Evolutionary conservation across 1,284 basidiomycete species (phyloP).

Genomic region (Schizophyllum amplum): DNA sequence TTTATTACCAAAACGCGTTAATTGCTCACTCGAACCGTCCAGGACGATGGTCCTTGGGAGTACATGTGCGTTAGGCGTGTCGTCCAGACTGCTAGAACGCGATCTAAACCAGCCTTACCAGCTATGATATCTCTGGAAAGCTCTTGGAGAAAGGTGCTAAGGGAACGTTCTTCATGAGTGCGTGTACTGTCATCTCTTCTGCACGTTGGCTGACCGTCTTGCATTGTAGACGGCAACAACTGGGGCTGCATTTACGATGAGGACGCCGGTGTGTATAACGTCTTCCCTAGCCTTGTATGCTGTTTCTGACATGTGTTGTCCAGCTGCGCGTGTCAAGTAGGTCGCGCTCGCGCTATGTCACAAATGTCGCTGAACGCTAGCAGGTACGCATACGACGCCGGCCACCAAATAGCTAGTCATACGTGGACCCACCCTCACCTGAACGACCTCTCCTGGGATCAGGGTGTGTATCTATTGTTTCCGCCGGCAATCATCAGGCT

Average conservation of each 20-base stretch:
- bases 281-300: not conserved
- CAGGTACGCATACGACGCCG: conserved; percentile 23
- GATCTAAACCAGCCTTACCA: too few species aligned
- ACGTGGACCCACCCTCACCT: conserved; percentile 47
- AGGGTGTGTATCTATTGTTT: conserved; percentile 23
- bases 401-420: conserved; percentile 47
- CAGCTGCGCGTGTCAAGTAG: not conserved
- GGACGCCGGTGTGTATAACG: conserved; percentile 15
- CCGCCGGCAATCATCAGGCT: not conserved
- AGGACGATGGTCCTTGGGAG: conserved; percentile 42
- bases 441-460: conserved; percentile 28
- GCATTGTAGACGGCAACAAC: conserved; percentile 27
- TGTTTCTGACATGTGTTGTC: not conserved
- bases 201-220: conserved; percentile 1
- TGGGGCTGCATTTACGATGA: conserved; percentile 45
- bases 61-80: conserved; percentile 24
- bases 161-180: conserved; percentile 44
- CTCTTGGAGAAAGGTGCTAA: conserved; percentile 12
- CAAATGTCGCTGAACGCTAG: conserved; percentile 16
- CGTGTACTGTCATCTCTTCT: conserved; percentile 14
- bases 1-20: not conserved
- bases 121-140: conserved; percentile 15
- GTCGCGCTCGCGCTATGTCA: not conserved
- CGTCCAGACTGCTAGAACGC: too few species aligned
- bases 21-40: not conserved